Evolutionary conservation across 1,139 yeast species (phyloP).

Genomic region (Suhomyces kunorum): DNA sequence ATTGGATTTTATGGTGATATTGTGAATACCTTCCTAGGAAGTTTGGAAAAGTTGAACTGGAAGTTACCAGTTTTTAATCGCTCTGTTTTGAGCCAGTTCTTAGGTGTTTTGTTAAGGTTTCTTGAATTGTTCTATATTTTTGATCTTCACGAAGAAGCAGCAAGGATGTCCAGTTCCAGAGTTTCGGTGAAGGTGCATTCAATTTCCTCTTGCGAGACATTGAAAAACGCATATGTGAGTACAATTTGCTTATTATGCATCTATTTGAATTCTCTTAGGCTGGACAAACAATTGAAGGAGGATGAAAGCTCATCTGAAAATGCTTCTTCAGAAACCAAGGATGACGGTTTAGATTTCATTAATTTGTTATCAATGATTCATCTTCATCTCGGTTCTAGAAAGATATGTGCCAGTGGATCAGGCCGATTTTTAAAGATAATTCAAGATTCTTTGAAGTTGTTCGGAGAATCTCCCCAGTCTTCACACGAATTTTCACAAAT

Average conservation of each 20-base stretch:
- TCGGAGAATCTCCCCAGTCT: constrained; percentile 28
- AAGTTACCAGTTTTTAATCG: constrained; percentile 14
- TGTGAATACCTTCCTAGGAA: constrained; percentile 27
- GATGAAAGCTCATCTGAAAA: neutral
- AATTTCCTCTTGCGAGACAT: constrained; percentile 33
- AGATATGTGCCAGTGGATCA: constrained; percentile 64
- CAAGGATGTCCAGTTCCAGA: constrained; percentile 39
- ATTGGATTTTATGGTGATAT: constrained; percentile 52
- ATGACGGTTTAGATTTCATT: neutral
- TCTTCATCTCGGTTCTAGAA: constrained; percentile 67
- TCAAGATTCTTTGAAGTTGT: constrained; percentile 53
- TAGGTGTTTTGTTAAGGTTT: constrained; percentile 26
- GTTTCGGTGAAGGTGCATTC: constrained; percentile 34
- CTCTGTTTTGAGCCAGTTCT: constrained; percentile 10
- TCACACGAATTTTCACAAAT: constrained; percentile 73
- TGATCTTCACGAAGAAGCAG: constrained; percentile 52
- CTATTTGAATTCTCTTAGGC: constrained; percentile 26
- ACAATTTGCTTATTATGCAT: constrained; percentile 41
- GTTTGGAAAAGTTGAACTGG: constrained; percentile 28
- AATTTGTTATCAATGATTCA: constrained; percentile 44
- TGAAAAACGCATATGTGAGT: constrained; percentile 55
- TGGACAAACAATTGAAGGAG: constrained; percentile 3
- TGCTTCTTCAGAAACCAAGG: no score
- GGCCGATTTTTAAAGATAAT: constrained; percentile 65
- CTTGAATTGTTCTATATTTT: constrained; percentile 46